Base-by-base conservation (phyloP, 148 eudicot species). In the Nyssa sinensis region DNA sequence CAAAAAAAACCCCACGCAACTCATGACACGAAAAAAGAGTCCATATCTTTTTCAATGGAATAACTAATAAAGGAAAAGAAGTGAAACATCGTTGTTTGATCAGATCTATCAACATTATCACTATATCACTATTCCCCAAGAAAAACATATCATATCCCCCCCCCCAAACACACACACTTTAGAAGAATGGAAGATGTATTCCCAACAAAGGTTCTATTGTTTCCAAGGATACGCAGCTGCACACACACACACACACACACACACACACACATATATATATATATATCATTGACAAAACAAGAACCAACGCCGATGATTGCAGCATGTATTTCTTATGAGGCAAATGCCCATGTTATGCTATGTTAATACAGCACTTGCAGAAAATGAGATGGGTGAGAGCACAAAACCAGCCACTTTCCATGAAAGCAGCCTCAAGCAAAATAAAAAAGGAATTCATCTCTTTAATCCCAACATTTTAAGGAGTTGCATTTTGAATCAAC, bases 341-440 rank as follows among this genome's bases (percentile, higher is more conserved):
- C 27, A 33, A 70, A 71, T n/a, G 14, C 19, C 19, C 66, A 68
- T 39, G 19, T 9, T 5, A 32, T 62, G 66, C 17, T 14, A 21
- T 19, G 51, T 24, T 69, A n/a, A n/a, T n/a, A 16, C 8, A 14
- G 24, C 14, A 57, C 64, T 3, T 32, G 41, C 44, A 44, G 21
- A 69, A 49, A 21, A 19, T 28, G 44, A 31, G n/a, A 39, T 58
- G n/a, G 14, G 67, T 29, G 30, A 19, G 65, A 32, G n/a, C 2
- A 16, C 8, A 63, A 44, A 30, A 64, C 24, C 39, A 28, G 19
- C 16, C 21, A 51, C 17, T 62, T 44, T 70, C 69, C 32, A 47
- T 4, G 12, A 62, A 61, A 77, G 61, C 57, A 34, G n/a, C 70
- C 49, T 63, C 63, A 10, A 62, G 13, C 4, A 33, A 70, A 34